Base-by-base conservation (phyloP, 495 filamentous ascomycete genomes). In the Penicillium canariense region DNA sequence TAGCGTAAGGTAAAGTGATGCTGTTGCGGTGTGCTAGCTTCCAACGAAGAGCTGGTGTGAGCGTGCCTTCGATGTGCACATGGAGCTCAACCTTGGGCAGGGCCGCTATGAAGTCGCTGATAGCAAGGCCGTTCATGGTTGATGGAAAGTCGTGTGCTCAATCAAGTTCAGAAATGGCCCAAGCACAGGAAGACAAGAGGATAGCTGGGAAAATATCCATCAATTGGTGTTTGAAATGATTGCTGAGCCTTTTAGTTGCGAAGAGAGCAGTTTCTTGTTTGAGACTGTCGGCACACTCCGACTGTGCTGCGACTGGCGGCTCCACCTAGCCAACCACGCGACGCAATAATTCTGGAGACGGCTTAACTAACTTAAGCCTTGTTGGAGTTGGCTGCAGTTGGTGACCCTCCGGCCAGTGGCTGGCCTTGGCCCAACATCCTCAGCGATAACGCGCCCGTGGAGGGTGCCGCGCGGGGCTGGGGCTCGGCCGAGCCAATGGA, bases 61-160 rank as follows among this genome's bases (percentile, higher is more conserved):
- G 62, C 9, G 70, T 73, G 36, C 74, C 74, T 65, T 77, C 74
- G 44, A 76, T 74, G 53, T 77, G 74, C 25, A 76, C 50, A 48
- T 77, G 73, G 23, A 76, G 72, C 39, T 77, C 73, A 18, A 72
- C 70, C 35, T 77, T 77, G 14, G 74, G 73, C 7, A 77, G 60
- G 4, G 47, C 31, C 2, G 58, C 57, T 36, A 75, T 68, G 50
- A 72, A 70, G 1, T 64, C 57, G 12, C 55, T 54, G 49, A 71
- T 68, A 27, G 48, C 17, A 14, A 71, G 63, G 40, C 63, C 61
- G 54, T 68, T 65, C 70, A 73, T 72, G 35, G 11, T 54, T 27
- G 12, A 26, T 34, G 4, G 12, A 26, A 4, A 25, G n/a, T 15
- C 5, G 15, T 40, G 9, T 12, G 20, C 18, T 35, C 5, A 5